Base-by-base conservation (phyloP, 108 stramenopile species). In the Aureococcus anophagefferens region DNA sequence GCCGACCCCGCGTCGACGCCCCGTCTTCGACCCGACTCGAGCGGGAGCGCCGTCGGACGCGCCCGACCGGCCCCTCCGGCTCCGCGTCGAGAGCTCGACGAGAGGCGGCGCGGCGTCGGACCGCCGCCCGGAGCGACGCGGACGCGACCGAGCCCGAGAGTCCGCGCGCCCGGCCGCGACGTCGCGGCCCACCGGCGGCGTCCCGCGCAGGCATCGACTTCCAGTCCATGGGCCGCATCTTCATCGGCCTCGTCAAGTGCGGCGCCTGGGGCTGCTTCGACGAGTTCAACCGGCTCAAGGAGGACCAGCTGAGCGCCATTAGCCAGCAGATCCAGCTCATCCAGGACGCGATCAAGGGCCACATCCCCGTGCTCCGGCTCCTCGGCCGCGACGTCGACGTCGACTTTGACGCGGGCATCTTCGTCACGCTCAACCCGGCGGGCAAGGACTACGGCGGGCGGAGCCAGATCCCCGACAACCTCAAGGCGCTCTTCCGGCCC, bases 241-340 rank as follows among this genome's bases (percentile, higher is more conserved):
- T 88, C 75, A 85, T 85, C 28, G 87, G 87, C 34, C 65, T 88
- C 17, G 85, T 86, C 31, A 83, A 85, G 71, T 85, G 82, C 32
- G 87, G 87, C 11, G 86, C 87, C 11, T 88, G 87, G 87, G 87
- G 87, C 59, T 88, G 87, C 68, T 88, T 88, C 66, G 87, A 88
- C 46, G 87, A 88, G 73, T 88, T 88, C 77, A 88, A 88, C 64
- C 84, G 87, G 3, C 77, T 88, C 29, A 86, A 87, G 67, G 83
- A 85, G 51, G 87, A 88, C 64, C 84, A 87, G 81, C 85, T 88
- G 29, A 85, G 84, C 25, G 87, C 86, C n/a, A 80, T 88, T 5
- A 80, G 78, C 0, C 84, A 85, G 74, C 87, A 88, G 68, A 87
- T 88, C 62, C 85, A 88, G 63, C 46, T 85, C 44, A 88, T 88